phyloP scores from a whole-genome alignment of 2,329 filamentous ascomycete species.

The Pseudocercospora fijiensis region DNA sequence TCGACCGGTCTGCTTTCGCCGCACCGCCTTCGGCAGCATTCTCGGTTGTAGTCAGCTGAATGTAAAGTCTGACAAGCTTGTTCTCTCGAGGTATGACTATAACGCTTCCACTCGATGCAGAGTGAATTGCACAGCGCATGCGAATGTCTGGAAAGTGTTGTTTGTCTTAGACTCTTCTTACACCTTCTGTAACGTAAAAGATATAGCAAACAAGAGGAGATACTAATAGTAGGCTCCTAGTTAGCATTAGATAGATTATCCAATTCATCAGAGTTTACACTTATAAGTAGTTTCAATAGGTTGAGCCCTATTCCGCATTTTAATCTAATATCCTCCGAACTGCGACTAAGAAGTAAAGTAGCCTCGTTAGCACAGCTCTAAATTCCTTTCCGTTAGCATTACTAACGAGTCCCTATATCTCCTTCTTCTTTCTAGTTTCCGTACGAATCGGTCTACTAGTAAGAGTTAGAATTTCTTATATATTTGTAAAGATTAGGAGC shows the following conservation, averaged over 20 bases:
- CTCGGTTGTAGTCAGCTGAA: slow-evolving; percentile 38
- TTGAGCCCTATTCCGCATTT: neutral
- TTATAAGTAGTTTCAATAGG: neutral
- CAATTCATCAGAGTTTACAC: neutral
- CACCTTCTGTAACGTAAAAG: neutral
- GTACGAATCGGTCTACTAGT: too few relatives aligned
- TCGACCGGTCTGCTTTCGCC: slow-evolving; percentile 51
- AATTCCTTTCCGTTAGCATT: too few relatives aligned
- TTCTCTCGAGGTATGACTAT: slow-evolving; percentile 73
- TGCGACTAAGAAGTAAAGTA: too few relatives aligned
- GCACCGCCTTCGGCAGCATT: slow-evolving; percentile 48
- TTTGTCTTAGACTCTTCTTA: neutral
- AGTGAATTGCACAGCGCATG: slow-evolving; percentile 76
- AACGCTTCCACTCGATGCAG: slow-evolving; percentile 61
- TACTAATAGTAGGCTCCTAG: neutral
- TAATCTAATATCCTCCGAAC: slow-evolving; percentile 33
- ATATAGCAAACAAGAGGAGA: neutral
- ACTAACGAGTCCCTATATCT: too few relatives aligned
- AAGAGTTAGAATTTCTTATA: too few relatives aligned
- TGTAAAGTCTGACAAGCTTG: slow-evolving; percentile 31
- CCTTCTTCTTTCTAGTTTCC: too few relatives aligned
- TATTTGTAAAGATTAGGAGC: too few relatives aligned
- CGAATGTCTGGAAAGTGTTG: slow-evolving; percentile 58
- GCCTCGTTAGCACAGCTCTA: too few relatives aligned
- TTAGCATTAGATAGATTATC: neutral